phyloP scores from a whole-genome alignment of 192 early-diverging fungal genomes.

The Phycomyces nitens region DNA sequence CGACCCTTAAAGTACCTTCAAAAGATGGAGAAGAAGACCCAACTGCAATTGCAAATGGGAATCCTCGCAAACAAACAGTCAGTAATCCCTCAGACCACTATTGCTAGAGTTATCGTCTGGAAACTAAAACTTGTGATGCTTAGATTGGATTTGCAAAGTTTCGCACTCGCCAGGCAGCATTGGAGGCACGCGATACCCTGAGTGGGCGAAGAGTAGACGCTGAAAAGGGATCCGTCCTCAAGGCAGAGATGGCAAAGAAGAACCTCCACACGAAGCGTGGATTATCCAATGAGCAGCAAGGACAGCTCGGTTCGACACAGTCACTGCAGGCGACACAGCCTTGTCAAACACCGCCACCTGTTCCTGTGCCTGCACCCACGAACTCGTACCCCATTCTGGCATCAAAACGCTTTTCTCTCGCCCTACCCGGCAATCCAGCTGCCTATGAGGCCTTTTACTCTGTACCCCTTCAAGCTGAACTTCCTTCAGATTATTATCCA shows the following conservation, averaged over 20 bases:
- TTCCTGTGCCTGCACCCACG: no score
- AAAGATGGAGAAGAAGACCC: slow-evolving; percentile 58
- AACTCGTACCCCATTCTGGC: no score
- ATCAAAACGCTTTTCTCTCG: neutral
- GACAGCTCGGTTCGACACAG: neutral
- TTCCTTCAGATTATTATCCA: no score
- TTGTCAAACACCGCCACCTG: neutral
- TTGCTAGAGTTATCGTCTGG: no score
- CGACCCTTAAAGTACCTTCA: slow-evolving; percentile 87
- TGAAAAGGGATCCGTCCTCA: slow-evolving; percentile 73
- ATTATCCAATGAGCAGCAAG: slow-evolving; percentile 18
- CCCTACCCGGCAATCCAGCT: neutral
- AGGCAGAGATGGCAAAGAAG: slow-evolving; percentile 99
- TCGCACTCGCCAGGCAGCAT: slow-evolving; percentile 83
- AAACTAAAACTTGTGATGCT: no score
- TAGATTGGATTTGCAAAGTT: slow-evolving; percentile 99
- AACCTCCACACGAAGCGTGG: slow-evolving; percentile 93
- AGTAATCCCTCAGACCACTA: slow-evolving; percentile 33
- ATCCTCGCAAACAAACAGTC: slow-evolving; percentile 87
- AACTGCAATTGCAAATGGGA: slow-evolving; percentile 30
- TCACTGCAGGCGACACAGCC: neutral
- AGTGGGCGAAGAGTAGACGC: slow-evolving; percentile 89
- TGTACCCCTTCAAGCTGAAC: slow-evolving; percentile 16
- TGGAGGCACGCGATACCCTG: slow-evolving; percentile 87
- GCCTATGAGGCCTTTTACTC: slow-evolving; percentile 40